Evolutionary conservation across 1,284 basidiomycete genomes (phyloP).

Genomic region (Coriolopsis trogii): DNA sequence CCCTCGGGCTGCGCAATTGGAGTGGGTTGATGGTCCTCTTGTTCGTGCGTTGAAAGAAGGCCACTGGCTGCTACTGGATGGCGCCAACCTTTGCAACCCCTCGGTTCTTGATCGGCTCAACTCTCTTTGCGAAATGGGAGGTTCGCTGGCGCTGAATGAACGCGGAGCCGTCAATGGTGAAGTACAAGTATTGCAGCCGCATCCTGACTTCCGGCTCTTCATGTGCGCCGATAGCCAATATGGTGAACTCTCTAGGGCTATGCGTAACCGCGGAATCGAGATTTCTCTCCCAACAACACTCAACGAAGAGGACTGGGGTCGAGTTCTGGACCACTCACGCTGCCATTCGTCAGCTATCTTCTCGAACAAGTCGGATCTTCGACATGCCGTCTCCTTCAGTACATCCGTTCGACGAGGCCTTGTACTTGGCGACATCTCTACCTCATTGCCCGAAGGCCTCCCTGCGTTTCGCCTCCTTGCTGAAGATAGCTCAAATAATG

Average conservation of each 20-base stretch:
- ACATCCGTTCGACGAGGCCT: conserved; percentile 40
- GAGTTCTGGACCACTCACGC: conserved; percentile 52
- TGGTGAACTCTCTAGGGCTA: conserved; percentile 96
- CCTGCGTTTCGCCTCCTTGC: conserved; percentile 42
- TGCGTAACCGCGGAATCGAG: conserved; percentile 98
- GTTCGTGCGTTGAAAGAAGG: conserved; percentile 87
- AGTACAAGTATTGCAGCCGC: conserved; percentile 80
- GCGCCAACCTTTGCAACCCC: conserved; percentile 93
- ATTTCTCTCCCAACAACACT: conserved; percentile 53
- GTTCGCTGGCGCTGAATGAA: conserved; percentile 85
- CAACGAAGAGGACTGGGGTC: conserved; percentile 47
- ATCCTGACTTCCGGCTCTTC: conserved; percentile 90
- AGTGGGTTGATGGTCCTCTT: conserved; percentile 97
- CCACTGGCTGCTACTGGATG: conserved; percentile 90
- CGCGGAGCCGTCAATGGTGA: conserved; percentile 83
- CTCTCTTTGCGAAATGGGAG: conserved; percentile 90
- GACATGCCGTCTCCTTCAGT: conserved; percentile 34
- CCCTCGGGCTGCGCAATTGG: conserved; percentile 65
- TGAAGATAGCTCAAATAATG: conserved; percentile 51
- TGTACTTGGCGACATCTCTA: neutral
- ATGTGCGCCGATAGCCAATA: conserved; percentile 92
- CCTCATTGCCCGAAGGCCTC: neutral
- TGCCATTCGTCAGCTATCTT: conserved; percentile 41
- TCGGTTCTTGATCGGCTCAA: conserved; percentile 98
- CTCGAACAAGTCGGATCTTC: conserved; percentile 6